Conservation (phyloP, 805 yeast genomes). For the Priceomyces castillae region DNA sequence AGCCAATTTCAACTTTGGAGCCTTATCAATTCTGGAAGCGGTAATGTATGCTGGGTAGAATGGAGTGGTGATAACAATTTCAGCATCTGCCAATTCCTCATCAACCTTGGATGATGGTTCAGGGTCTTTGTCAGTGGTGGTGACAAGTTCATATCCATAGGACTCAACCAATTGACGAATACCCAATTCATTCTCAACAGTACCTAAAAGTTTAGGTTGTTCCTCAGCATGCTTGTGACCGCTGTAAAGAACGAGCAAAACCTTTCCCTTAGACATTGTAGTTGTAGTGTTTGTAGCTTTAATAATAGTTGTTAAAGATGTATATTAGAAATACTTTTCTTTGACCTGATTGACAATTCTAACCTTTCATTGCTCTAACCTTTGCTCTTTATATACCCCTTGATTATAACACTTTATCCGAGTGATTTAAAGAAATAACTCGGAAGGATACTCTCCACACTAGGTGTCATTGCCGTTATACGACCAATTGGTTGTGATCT, state of each 20-base stretch:
- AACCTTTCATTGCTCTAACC: too few species aligned
- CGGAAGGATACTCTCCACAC: neutral
- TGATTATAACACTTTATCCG: neutral
- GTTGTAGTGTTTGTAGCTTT: too few species aligned
- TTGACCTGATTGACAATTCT: too few species aligned
- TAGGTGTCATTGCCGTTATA: neutral
- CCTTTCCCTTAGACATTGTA: conserved; percentile 30
- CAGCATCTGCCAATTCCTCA: conserved; percentile 66
- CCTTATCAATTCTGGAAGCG: conserved; percentile 61
- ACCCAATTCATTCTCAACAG: conserved; percentile 75
- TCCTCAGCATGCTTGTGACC: conserved; percentile 60
- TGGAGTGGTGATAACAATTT: conserved; percentile 76
- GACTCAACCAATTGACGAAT: conserved; percentile 59
- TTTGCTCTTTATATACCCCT: neutral
- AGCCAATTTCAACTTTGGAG: conserved; percentile 66
- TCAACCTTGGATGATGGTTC: conserved; percentile 59
- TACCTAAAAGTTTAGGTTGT: conserved; percentile 62
- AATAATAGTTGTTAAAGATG: too few species aligned
- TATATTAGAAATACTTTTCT: too few species aligned
- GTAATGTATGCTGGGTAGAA: conserved; percentile 80
- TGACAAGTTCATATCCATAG: conserved; percentile 63
- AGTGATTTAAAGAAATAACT: neutral
- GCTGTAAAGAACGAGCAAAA: conserved; percentile 56
- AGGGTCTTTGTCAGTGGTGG: conserved; percentile 67
- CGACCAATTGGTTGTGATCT: neutral